A percentile compares a stretch with the other conserved stretches of the same genome.
Conservation (phyloP, 768 basidiomycete species). For the Tephrocybe rancida region DNA sequence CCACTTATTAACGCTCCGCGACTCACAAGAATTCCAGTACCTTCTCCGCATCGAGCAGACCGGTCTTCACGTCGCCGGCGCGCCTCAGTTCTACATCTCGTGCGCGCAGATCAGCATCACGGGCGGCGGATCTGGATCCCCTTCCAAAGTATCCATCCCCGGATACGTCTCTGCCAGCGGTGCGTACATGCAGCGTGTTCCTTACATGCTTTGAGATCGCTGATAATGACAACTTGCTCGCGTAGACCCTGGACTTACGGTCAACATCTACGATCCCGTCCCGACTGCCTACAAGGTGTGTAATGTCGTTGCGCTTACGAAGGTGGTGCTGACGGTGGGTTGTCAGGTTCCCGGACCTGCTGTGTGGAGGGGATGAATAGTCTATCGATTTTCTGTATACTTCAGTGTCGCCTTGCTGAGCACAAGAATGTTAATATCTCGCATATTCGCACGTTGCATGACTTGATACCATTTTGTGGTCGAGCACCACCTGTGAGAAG, state of each 20-base stretch:
- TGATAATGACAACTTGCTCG: neutral
- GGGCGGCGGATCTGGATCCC: conserved; percentile 42
- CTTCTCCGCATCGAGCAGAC: conserved; percentile 15
- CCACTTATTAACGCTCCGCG: neutral
- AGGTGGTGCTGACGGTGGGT: too few relatives aligned
- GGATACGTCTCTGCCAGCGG: conserved; percentile 43
- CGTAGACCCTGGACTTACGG: conserved; percentile 38
- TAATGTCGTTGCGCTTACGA: too few relatives aligned
- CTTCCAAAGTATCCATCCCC: conserved; percentile 48
- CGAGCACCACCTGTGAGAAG: too few relatives aligned
- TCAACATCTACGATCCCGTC: conserved; percentile 40
- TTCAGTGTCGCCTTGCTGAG: too few relatives aligned
- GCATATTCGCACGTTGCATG: too few relatives aligned
- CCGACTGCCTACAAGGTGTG: conserved; percentile 32
- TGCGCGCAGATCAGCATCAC: conserved; percentile 41
- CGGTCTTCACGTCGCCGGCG: neutral
- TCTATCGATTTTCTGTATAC: too few relatives aligned
- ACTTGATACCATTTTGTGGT: too few relatives aligned
- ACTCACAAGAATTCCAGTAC: conserved; percentile 19
- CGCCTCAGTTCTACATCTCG: neutral
- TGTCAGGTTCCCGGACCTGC: conserved; percentile 19
- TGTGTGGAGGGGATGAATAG: conserved; percentile 17
- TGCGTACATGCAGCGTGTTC: conserved; percentile 11
- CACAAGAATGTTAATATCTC: too few relatives aligned
- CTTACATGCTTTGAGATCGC: neutral